These are phyloP conservation scores for Beta vulgaris DNA, from an alignment of 148 eudicot species.

Conservation along the genomic window DNA sequence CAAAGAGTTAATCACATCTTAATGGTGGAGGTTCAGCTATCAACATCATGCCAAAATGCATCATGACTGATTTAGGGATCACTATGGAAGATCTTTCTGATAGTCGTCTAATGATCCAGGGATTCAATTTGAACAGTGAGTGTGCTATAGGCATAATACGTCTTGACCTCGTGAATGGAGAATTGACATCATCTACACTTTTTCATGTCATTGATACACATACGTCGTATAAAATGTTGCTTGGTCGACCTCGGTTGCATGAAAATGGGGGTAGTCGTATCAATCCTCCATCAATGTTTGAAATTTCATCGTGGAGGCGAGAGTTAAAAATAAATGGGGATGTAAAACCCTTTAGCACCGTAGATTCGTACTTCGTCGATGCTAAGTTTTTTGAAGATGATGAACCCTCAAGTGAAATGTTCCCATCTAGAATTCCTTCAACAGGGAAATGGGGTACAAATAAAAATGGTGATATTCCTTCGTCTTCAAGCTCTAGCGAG, in stretches of 20 bases:
- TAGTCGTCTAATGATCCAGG: too few relatives aligned
- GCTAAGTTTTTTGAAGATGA: background rate
- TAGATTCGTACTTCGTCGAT: background rate
- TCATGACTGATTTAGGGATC: too few relatives aligned
- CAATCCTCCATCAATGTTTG: slow-evolving; percentile 7
- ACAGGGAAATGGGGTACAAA: background rate
- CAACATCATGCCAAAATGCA: slow-evolving; percentile 1
- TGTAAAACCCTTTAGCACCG: slow-evolving; percentile 3
- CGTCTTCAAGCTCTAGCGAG: too few relatives aligned
- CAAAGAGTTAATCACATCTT: background rate
- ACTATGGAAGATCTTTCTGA: too few relatives aligned
- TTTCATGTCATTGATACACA: background rate
- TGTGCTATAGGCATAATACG: background rate
- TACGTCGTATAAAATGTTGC: background rate
- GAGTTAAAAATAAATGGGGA: background rate
- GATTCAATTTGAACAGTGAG: background rate
- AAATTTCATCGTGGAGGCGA: background rate
- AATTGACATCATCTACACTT: background rate
- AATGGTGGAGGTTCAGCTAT: background rate
- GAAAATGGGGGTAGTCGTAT: slow-evolving; percentile 12
- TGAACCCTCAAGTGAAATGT: background rate
- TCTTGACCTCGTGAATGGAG: background rate
- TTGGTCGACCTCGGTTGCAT: background rate
- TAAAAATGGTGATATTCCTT: background rate
- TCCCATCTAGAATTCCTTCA: background rate